phyloP scores from a whole-genome alignment of 2,329 filamentous ascomycete genomes.

The Hypocrella siamensis region DNA sequence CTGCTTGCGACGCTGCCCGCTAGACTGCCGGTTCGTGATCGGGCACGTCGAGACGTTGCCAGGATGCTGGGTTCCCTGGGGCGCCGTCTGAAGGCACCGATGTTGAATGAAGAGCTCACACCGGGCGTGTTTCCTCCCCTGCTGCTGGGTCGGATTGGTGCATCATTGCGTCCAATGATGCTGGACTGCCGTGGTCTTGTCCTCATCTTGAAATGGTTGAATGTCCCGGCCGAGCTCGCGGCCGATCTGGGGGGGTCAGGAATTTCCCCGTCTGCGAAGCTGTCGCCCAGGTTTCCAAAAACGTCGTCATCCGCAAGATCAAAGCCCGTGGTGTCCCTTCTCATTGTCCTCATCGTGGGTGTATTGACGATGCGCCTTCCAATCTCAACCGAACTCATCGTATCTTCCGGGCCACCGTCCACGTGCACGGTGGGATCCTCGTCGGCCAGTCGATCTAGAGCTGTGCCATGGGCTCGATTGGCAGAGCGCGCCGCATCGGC shows the following conservation, averaged over 20 bases:
- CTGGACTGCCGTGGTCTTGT: conserved; percentile 32
- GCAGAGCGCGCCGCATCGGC: conserved; percentile 12
- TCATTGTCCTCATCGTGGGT: conserved; percentile 16
- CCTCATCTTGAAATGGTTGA: conserved; percentile 24
- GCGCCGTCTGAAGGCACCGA: conserved; percentile 41
- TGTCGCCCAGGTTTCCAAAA: conserved; percentile 28
- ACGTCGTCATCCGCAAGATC: conserved; percentile 31
- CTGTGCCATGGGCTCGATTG: conserved; percentile 17
- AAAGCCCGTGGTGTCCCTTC: conserved; percentile 28
- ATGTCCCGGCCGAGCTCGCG: conserved; percentile 29
- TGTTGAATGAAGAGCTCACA: conserved; percentile 34
- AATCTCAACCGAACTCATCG: conserved; percentile 19
- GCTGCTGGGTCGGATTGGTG: conserved; percentile 37
- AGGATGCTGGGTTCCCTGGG: conserved; percentile 46
- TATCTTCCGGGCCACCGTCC: conserved; percentile 11
- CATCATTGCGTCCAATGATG: conserved; percentile 33
- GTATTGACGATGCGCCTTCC: conserved; percentile 20
- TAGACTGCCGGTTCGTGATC: conserved; percentile 12
- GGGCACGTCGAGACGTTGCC: conserved; percentile 30
- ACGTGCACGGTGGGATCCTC: conserved; percentile 15
- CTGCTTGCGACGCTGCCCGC: conserved; percentile 3
- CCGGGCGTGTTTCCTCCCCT: conserved; percentile 29
- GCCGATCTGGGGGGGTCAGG: conserved; percentile 19
- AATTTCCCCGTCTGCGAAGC: conserved; percentile 23
- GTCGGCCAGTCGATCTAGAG: conserved; percentile 18